Conservation (phyloP, 2,329 filamentous ascomycete genomes). For the Colletotrichum melonis region DNA sequence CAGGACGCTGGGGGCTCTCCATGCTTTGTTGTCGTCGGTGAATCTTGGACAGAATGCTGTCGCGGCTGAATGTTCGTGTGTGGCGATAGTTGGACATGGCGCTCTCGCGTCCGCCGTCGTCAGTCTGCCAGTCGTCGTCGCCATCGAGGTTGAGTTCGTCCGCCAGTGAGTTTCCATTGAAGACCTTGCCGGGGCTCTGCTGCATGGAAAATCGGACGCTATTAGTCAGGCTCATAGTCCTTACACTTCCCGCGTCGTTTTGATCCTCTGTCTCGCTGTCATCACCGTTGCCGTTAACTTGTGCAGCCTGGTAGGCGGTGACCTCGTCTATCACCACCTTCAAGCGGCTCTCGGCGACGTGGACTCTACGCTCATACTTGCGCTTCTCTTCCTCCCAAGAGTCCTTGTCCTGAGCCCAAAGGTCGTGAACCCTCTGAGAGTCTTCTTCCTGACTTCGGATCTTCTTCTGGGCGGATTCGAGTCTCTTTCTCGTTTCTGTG, state of each 20-base stretch:
- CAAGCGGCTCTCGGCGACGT: conserved; percentile 89
- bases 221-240: conserved; percentile 79
- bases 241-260: conserved; percentile 77
- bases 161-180: conserved; percentile 81
- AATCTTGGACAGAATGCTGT: conserved; percentile 61
- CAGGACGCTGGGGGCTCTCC: conserved; percentile 67
- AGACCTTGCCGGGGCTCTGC: conserved; percentile 61
- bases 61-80: conserved; percentile 66
- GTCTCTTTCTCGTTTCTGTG: conserved; percentile 78
- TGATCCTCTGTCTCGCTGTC: conserved; percentile 72
- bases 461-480: conserved; percentile 84
- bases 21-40: conserved; percentile 69
- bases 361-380: conserved; percentile 84
- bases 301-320: conserved; percentile 72
- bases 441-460: conserved; percentile 85
- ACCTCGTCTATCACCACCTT: conserved; percentile 90
- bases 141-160: conserved; percentile 92
- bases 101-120: conserved; percentile 77
- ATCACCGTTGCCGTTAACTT: conserved; percentile 52
- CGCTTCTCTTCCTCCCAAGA: conserved; percentile 87
- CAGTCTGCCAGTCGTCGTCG: conserved; percentile 78
- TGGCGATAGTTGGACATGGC: conserved; percentile 64
- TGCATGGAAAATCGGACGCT: conserved; percentile 79
- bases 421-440: conserved; percentile 78
- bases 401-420: conserved; percentile 88